These are phyloP conservation scores for Neonothopanus nambi DNA, from an alignment of 1,284 basidiomycete species.

Conservation along the genomic window DNA sequence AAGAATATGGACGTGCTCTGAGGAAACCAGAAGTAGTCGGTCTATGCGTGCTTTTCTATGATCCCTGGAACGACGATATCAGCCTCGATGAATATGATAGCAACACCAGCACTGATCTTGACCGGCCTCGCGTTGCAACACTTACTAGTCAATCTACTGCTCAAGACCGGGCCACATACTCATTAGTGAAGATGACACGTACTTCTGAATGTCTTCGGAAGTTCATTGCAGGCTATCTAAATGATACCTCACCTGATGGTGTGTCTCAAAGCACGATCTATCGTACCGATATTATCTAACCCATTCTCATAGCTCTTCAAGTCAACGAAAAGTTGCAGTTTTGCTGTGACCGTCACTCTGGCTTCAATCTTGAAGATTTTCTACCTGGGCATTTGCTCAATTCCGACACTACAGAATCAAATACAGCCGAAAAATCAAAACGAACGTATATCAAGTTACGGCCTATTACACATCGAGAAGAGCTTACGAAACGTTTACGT, in stretches of 20 bases:
- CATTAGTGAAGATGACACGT: not conserved
- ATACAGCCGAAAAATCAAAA: not conserved
- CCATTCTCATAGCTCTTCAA: not conserved
- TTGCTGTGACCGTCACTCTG: not conserved
- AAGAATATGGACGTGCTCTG: not conserved
- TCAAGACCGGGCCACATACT: not conserved
- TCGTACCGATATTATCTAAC: no score
- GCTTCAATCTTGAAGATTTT: not conserved
- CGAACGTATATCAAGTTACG: not conserved
- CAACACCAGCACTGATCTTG: not conserved
- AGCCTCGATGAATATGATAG: not conserved
- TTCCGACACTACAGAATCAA: not conserved
- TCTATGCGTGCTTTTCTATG: conserved; percentile 3
- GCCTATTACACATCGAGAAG: not conserved
- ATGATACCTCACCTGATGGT: not conserved
- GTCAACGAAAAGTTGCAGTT: not conserved
- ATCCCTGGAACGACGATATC: not conserved
- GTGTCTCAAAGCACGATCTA: no score
- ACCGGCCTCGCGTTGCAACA: not conserved
- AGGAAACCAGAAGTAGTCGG: not conserved
- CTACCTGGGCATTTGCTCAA: not conserved
- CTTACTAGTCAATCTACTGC: not conserved
- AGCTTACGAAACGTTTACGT: not conserved
- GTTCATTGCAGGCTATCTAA: not conserved
- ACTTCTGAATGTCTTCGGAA: no score